Base-by-base conservation (phyloP, 208 protist genomes). In the Leishmania tropica region DNA sequence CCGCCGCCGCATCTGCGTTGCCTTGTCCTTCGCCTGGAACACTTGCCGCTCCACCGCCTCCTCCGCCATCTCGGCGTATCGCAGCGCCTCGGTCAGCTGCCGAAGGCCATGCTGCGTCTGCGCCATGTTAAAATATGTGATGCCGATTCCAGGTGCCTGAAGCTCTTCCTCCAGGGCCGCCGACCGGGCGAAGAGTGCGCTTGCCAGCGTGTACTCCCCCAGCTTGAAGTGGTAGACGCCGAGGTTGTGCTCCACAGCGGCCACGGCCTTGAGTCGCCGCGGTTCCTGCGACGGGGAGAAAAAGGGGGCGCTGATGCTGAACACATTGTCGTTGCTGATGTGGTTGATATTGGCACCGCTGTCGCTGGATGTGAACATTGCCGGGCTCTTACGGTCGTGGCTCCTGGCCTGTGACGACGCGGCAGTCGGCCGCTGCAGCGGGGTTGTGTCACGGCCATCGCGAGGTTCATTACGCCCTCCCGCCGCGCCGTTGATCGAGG, bases 191-290 rank as follows among this genome's bases (percentile, higher is more conserved):
- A 97, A 82, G 42, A 88, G 90, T 31, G 85, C 75, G n/a, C 45
- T 80, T 6, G 94, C 92, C 35, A 94, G 76, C 35, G 84, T 84
- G 81, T 95, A 96, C 85, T 97, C 92, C 13, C 81, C 84, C 35
- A 97, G 86, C 64, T 93, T 88, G 76, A 93, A 96, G 79, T 97
- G 94, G 75, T 97, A 97, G 11, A 97, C 82, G 11, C 94, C 94
- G 79, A 93, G 82, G 85, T 97, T 97, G 86, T 97, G 95, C 37
- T 91, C 85, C 24, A 94, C 78, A 42, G 87, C 79, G 40, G 90
- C 92, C 19, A 82, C 78, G 0, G 87, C 87, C 75, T 72, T 73
- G 42, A 88, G 86, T 7, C 91, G 88, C 73, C 81, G 77, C 35
- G 56, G 60, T 68, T 95, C 90, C 56, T 89, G 85, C 8, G 83